Base-by-base conservation (phyloP, 768 basidiomycete genomes). In the Rhodosporidiobolus sp. region DNA sequence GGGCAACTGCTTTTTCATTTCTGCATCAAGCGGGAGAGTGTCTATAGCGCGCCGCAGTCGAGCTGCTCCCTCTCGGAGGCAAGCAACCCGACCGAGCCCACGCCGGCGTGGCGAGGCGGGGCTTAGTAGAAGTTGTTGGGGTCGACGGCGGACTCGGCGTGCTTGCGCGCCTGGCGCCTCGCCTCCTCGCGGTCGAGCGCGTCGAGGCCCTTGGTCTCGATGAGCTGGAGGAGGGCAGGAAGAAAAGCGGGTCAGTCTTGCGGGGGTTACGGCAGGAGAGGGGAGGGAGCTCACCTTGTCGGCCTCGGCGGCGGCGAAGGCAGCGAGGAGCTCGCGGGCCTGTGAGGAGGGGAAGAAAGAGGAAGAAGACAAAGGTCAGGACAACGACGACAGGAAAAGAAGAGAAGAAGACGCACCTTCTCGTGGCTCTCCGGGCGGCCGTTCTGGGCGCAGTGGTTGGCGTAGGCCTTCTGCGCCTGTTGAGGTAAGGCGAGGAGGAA, bases 241-340 rank as follows among this genome's bases (percentile, higher is more conserved):
- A 45, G 28, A 55, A 20, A 35, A 45, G 28, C 12, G 26, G 43
- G n/a, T n/a, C n/a, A n/a, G n/a, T n/a, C n/a, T n/a, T n/a, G n/a
- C n/a, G n/a, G n/a, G n/a, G 12, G 14, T 24, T 32, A 34, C 9
- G 22, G 38, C 24, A 26, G 50, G 50, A 53, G 26, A n/a, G 5
- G 35, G 19, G 43, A 14, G 38, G 38, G 14, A 43, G 38, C 38
- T 78, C 56, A 82, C 76, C 77, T 78, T 79, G 79, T 81, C 80
- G 34, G 80, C 80, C 70, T 82, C 82, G 43, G 81, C 82, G 26
- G 80, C 80, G 28, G 80, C 81, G 63, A 82, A 75, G 19, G 79
- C 82, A n/a, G 80, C 80, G 35, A 81, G 35, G 71, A 82, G 56
- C 79, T 82, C 82, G 72, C 81, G 80, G 61, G 80, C 79, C 58